Evolutionary conservation across 805 yeast genomes (phyloP), one percentile per base, ranked within the genome.

Genomic region (Candida oleophila): DNA sequence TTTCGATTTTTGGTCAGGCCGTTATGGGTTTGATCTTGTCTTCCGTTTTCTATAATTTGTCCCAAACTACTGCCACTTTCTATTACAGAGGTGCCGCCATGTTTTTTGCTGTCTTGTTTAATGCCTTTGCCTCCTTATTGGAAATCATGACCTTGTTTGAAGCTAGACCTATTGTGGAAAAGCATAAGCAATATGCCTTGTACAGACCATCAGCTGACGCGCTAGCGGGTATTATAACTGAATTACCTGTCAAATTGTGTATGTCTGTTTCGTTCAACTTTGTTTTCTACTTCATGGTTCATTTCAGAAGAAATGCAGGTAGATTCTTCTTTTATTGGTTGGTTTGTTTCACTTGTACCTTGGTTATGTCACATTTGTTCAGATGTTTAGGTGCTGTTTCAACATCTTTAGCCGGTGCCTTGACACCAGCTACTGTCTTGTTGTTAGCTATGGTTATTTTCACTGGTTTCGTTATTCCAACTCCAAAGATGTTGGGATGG

Each of bases 191-290:
- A 42, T 87, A 83, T 55, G 82, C 89, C 0, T 74, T 87, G 48
- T 88, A 85, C 60, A 81, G 82, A 48, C 90, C 91, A 2, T 76
- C 89, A 12, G 82, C 88, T 2, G 92, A 86, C 57, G 86, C 89
- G 1, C 54, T 87, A 3, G 83, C 89, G 0, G 69, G 81, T 3
- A 69, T 82, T 40, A 49, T 84, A 3, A 75, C 87, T 2, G 84
- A 81, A 43, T 62, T 87, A 49, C 91, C 92, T 2, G 71, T 80
- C 45, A 85, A 85, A 63, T 49, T 70, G 4, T 47, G 55, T 19
- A 62, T 61, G 62, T 62, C 71, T 3, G 46, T 60, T 15, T 47
- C 57, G 14, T 68, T 69, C 49, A 64, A 66, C 42, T 48, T 69
- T 46, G 56, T 59, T 2, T 57, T 65, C 42, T 69, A 68, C 53